Evolutionary conservation across 225 moss, liverwort and hornwort species (phyloP).

Genomic region (Thuidium tamariscinum): DNA sequence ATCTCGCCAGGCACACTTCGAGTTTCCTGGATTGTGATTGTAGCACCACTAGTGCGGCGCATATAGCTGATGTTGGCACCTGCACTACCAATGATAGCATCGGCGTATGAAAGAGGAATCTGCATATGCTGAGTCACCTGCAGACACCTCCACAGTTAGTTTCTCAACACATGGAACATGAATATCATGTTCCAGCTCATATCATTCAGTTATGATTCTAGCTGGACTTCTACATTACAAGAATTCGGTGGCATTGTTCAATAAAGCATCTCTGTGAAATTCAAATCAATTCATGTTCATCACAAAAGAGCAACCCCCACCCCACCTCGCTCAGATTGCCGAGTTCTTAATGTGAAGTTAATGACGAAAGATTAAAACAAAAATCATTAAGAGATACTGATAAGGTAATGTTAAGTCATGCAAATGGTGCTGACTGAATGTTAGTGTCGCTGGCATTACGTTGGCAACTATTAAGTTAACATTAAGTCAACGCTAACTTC

Average conservation of each 20-base stretch:
- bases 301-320: not conserved
- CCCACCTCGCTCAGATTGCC: not conserved
- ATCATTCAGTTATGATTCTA: not conserved
- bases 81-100: slow-evolving; percentile 91
- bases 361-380: not conserved
- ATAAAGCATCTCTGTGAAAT: not conserved
- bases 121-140: slow-evolving; percentile 99
- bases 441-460: not conserved
- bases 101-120: slow-evolving; percentile 97
- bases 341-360: not conserved
- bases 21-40: slow-evolving; percentile 98
- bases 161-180: not conserved
- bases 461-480: not conserved
- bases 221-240: not conserved
- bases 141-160: not conserved
- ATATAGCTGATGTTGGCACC: slow-evolving; percentile 98
- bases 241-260: not conserved
- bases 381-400: not conserved
- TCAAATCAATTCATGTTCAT: not conserved
- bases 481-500: not conserved
- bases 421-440: not conserved
- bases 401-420: not conserved
- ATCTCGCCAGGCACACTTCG: slow-evolving; percentile 97
- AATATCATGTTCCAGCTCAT: not conserved
- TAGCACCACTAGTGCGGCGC: slow-evolving; percentile 96